Evolutionary conservation across 176 grass and related monocot genomes (phyloP).

Genomic region (Chloris gayana): DNA sequence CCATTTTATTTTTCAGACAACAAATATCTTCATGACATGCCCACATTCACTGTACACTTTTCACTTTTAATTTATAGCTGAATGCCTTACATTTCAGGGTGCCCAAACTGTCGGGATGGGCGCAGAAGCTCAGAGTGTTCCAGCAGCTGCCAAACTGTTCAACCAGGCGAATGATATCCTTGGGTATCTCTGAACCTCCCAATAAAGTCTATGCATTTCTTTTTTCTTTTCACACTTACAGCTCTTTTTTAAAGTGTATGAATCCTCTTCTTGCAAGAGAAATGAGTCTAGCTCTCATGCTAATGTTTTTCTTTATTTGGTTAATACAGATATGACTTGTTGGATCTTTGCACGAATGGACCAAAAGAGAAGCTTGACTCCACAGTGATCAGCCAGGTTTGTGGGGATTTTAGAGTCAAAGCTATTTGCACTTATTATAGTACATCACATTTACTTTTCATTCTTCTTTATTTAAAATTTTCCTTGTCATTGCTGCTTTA

Average conservation of each 20-base stretch:
- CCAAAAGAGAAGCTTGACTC: slow-evolving; percentile 96
- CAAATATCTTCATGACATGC: not conserved
- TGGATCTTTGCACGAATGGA: slow-evolving; percentile 89
- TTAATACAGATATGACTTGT: slow-evolving; percentile 72
- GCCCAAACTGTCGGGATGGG: slow-evolving; percentile 97
- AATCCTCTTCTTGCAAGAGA: not conserved
- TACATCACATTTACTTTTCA: slow-evolving; percentile 3
- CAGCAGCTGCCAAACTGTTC: slow-evolving; percentile 74
- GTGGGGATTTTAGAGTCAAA: slow-evolving; percentile 25
- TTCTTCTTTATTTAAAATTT: not conserved
- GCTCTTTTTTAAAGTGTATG: slow-evolving; percentile 20
- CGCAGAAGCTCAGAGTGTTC: slow-evolving; percentile 67
- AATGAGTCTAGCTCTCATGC: not conserved
- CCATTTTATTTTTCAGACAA: too few relatives aligned
- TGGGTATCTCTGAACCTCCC: slow-evolving; percentile 51
- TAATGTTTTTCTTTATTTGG: not conserved
- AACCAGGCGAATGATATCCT: slow-evolving; percentile 90
- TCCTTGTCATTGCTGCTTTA: not conserved
- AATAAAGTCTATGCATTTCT: not conserved
- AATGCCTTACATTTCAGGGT: slow-evolving; percentile 51
- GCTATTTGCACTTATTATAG: not conserved
- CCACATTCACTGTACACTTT: not conserved
- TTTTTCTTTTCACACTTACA: not conserved
- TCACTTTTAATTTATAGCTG: not conserved
- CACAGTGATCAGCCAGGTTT: slow-evolving; percentile 97